Evolutionary conservation across 2,329 filamentous ascomycete genomes (phyloP).

Genomic region (Chaetomium strumarium): DNA sequence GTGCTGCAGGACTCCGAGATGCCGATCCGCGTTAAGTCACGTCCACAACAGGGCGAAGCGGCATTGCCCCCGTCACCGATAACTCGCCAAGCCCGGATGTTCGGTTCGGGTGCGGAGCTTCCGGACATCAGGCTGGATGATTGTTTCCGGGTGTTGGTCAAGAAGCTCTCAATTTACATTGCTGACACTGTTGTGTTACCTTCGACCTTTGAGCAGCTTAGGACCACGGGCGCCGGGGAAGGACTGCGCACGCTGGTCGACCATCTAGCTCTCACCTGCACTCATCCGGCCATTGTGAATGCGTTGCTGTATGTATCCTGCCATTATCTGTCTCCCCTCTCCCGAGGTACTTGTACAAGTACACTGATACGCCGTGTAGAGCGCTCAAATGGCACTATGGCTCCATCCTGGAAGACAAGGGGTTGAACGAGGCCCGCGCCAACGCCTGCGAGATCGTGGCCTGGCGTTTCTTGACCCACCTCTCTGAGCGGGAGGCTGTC

Average conservation of each 20-base stretch:
- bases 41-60: conserved; percentile 25
- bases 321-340: not conserved
- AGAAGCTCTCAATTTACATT: conserved; percentile 60
- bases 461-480: conserved; percentile 66
- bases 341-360: not conserved
- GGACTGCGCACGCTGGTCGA: conserved; percentile 55
- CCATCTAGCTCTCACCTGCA: conserved; percentile 56
- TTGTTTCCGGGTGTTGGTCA: conserved; percentile 57
- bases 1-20: conserved; percentile 9
- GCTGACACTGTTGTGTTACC: conserved; percentile 55
- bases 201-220: conserved; percentile 67
- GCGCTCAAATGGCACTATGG: conserved; percentile 72
- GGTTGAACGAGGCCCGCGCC: conserved; percentile 61
- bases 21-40: conserved; percentile 39
- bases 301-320: conserved; percentile 58
- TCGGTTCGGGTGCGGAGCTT: conserved; percentile 34
- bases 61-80: conserved; percentile 34
- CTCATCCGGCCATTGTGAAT: conserved; percentile 65
- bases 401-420: conserved; percentile 55
- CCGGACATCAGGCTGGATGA: conserved; percentile 55
- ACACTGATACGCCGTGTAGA: conserved; percentile 34
- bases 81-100: conserved; percentile 18
- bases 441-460: conserved; percentile 76
- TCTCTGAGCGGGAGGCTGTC: conserved; percentile 68
- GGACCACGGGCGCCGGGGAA: conserved; percentile 58